phyloP scores from a whole-genome alignment of 495 filamentous ascomycete species.

The Penicillium malachiteum region DNA sequence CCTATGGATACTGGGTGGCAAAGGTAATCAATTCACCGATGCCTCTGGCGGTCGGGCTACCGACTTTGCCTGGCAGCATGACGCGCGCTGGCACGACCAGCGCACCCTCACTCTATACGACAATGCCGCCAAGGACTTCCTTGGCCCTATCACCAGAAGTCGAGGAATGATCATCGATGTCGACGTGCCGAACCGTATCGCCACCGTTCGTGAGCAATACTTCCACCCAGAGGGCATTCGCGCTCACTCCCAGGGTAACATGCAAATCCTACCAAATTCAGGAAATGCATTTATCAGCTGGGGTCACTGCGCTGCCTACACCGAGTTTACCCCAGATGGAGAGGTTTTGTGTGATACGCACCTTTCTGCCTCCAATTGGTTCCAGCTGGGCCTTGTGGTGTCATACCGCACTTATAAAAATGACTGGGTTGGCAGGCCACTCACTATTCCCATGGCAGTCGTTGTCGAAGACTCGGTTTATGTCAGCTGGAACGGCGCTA shows the following conservation, averaged over 20 bases:
- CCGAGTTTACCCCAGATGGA: slow-evolving; percentile 53
- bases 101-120: slow-evolving; percentile 50
- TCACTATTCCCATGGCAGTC: slow-evolving; percentile 25
- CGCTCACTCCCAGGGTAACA: slow-evolving; percentile 56
- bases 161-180: slow-evolving; percentile 33
- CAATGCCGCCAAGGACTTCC: slow-evolving; percentile 39
- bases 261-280: slow-evolving; percentile 48
- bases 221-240: slow-evolving; percentile 32
- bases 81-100: slow-evolving; percentile 43
- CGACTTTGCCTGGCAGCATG: slow-evolving; percentile 53
- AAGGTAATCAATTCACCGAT: slow-evolving; percentile 46
- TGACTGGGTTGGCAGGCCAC: slow-evolving; percentile 34
- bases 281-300: slow-evolving; percentile 59
- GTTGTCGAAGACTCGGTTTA: slow-evolving; percentile 27
- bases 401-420: slow-evolving; percentile 39
- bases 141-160: slow-evolving; percentile 14
- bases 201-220: slow-evolving; percentile 23
- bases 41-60: slow-evolving; percentile 39
- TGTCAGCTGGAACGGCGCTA: slow-evolving; percentile 50
- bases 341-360: slow-evolving; percentile 45
- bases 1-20: slow-evolving; percentile 55
- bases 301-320: slow-evolving; percentile 55
- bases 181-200: slow-evolving; percentile 20
- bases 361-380: slow-evolving; percentile 36
- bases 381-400: slow-evolving; percentile 36